Percentiles rank a stretch among this genome's conserved stretches.
phyloP scores from a whole-genome alignment of 805 yeast genomes.

The Metschnikowia reukaufii region DNA sequence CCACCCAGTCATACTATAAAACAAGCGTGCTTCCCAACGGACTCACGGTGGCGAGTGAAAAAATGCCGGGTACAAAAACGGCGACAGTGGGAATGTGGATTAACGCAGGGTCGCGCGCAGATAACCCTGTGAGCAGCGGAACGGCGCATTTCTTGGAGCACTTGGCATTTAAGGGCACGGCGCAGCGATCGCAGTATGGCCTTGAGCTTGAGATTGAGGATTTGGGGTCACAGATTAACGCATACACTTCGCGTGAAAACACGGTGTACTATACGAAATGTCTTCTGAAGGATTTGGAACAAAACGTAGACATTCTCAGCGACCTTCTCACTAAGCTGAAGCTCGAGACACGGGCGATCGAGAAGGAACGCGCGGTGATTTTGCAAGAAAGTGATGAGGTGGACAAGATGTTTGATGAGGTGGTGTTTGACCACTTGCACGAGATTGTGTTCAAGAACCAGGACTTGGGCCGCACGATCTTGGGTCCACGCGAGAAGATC shows the following conservation, averaged over 20 bases:
- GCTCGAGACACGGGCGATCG: slow-evolving; percentile 80
- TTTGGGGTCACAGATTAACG: slow-evolving; percentile 95
- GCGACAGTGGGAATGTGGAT: slow-evolving; percentile 99
- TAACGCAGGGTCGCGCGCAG: slow-evolving; percentile 98
- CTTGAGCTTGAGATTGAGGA: slow-evolving; percentile 93
- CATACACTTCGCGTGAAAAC: slow-evolving; percentile 97
- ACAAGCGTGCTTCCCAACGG: slow-evolving; percentile 87
- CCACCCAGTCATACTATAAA: slow-evolving; percentile 29
- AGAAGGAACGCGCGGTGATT: slow-evolving; percentile 94
- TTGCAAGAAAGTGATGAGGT: slow-evolving; percentile 97
- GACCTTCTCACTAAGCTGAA: slow-evolving; percentile 87
- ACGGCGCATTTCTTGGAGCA: slow-evolving; percentile 98
- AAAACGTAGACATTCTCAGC: slow-evolving; percentile 81
- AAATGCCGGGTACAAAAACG: slow-evolving; percentile 81
- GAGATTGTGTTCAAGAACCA: slow-evolving; percentile 88
- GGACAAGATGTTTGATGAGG: slow-evolving; percentile 97
- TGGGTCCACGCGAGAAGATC: slow-evolving; percentile 92
- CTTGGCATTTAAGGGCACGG: slow-evolving; percentile 93
- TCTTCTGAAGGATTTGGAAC: slow-evolving; percentile 73
- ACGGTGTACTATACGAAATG: slow-evolving; percentile 96
- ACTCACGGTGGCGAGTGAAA: slow-evolving; percentile 88
- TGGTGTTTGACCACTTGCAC: slow-evolving; percentile 94
- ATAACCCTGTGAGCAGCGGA: slow-evolving; percentile 79
- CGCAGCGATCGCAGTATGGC: slow-evolving; percentile 71
- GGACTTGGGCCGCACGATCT: slow-evolving; percentile 92